Evolutionary conservation across 352 stramenopile species (phyloP), one percentile per base, ranked within the genome.

Genomic region (Globisporangium mamillatum): DNA sequence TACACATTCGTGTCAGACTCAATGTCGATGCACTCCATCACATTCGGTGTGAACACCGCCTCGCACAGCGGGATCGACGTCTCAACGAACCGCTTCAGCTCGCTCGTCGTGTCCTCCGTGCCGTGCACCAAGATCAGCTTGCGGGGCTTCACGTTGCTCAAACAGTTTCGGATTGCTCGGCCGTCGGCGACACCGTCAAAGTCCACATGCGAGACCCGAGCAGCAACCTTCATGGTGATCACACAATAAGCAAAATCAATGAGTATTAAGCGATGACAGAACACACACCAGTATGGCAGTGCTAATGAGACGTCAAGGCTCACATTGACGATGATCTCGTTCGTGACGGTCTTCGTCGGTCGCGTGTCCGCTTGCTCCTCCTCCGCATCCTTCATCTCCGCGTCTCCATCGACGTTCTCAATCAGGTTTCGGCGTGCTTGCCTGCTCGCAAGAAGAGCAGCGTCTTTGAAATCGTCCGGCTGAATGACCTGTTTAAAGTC

Each of bases 21-120:
- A 56, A 96, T 96, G 68, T 96, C 89, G 66, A 96, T 94, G 69
- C 88, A 95, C 60, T 96, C 89, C 80, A 94, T 93, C 4, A 90
- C 77, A 53, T 92, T 88, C 7, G 89, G 89, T 16, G 85, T 93
- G 75, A 94, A 96, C 29, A 96, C 85, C 16, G 86, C 86, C 72
- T 96, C 89, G 67, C 89, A 96, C 64, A 84, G 73, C 32, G 89
- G 85, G 66, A 96, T 95, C 1, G 83, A 92, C 25, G 74, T 72
- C 67, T 96, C 86, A 0, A 95, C 89, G 64, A 95, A 95, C 25
- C 82, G 77, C 71, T 96, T 94, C 5, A 96, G 75, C 41, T 94
- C 88, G 50, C 66, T 78, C 54, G 89, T 95, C 14, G 88, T 95
- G 63, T 77, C 80, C 62, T 92, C 82, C 7, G 89, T 94, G 61